Percentiles rank a stretch among this genome's conserved stretches.
Conservation (phyloP, 768 basidiomycete genomes). For the Suillus alpinus region DNA sequence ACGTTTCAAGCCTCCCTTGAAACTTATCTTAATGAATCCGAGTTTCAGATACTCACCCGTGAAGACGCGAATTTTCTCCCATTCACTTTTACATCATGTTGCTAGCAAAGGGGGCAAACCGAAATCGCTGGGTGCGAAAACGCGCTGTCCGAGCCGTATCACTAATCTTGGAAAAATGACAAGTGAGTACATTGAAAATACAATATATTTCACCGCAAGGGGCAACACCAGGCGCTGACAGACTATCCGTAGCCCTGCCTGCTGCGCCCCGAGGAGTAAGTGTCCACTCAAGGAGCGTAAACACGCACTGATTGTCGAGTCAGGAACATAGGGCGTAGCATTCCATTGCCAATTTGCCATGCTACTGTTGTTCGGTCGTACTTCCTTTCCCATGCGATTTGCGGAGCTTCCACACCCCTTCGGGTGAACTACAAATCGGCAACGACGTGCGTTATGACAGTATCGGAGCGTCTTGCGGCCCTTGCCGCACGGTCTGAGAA, state of each 20-base stretch:
- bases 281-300: neutral
- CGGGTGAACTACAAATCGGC: neutral
- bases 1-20: neutral
- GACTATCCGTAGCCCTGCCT: neutral
- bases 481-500: neutral
- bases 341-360: neutral
- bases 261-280: neutral
- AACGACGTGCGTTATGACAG: neutral
- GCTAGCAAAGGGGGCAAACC: neutral
- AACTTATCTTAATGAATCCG: neutral
- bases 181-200: neutral
- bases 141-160: neutral
- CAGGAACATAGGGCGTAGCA: neutral
- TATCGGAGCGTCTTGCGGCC: neutral
- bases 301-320: neutral
- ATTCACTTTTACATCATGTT: conserved; percentile 3
- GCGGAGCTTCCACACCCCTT: conserved; percentile 2
- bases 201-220: neutral
- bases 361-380: neutral
- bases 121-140: neutral
- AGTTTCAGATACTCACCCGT: neutral
- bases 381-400: conserved; percentile 3
- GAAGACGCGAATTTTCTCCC: neutral
- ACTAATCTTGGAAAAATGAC: neutral
- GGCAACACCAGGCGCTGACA: neutral